Percentiles rank a stretch among this genome's conserved stretches.
phyloP scores from a whole-genome alignment of 805 yeast genomes.

The Saccharomycopsis oosterbeekiorum region DNA sequence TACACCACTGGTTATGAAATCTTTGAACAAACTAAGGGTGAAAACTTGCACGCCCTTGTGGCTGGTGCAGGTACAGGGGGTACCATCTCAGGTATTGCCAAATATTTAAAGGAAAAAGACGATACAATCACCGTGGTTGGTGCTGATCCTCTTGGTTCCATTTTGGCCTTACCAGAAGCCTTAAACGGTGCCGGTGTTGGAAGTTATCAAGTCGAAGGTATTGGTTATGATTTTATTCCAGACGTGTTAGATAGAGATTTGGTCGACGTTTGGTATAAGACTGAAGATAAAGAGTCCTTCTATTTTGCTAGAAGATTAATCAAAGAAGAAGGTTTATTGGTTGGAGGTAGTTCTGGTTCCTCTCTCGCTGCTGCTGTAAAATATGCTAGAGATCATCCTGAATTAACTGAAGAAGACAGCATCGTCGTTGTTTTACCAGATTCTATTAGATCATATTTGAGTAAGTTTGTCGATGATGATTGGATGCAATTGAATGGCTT shows the following conservation, averaged over 20 bases:
- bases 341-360: conserved; percentile 85
- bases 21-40: conserved; percentile 66
- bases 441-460: conserved; percentile 74
- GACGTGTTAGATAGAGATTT: conserved; percentile 58
- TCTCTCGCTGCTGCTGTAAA: conserved; percentile 72
- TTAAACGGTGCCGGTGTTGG: conserved; percentile 44
- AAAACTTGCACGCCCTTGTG: conserved; percentile 55
- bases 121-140: conserved; percentile 54
- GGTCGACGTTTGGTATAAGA: conserved; percentile 77
- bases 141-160: conserved; percentile 84
- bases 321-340: conserved; percentile 74
- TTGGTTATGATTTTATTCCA: conserved; percentile 83
- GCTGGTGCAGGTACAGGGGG: conserved; percentile 97
- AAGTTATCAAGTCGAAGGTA: conserved; percentile 79
- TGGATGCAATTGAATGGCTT: conserved; percentile 79
- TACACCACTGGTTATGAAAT: conserved; percentile 79
- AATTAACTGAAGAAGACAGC: conserved; percentile 59
- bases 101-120: conserved; percentile 63
- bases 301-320: conserved; percentile 73
- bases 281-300: conserved; percentile 75
- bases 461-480: conserved; percentile 84
- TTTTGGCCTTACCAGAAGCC: conserved; percentile 68
- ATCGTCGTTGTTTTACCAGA: conserved; percentile 82
- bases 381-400: conserved; percentile 50
- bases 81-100: conserved; percentile 75